Evolutionary conservation across 768 basidiomycete genomes (phyloP).

Genomic region (Leucosporidium scottii): DNA sequence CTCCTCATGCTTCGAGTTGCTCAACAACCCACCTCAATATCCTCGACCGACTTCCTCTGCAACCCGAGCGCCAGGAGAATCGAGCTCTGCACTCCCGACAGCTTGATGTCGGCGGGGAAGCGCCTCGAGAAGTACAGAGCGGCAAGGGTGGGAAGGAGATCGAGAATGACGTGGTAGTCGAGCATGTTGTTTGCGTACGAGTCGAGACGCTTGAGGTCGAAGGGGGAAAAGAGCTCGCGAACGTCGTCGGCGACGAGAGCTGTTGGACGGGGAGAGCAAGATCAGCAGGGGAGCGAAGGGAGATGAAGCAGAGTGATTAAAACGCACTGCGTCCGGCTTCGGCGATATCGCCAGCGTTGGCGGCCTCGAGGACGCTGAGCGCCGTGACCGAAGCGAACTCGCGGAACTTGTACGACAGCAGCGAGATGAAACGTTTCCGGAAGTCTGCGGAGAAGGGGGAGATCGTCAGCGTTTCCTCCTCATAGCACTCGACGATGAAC

Average conservation of each 20-base stretch:
- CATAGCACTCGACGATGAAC: background rate
- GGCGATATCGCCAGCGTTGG: slow-evolving; percentile 47
- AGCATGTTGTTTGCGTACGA: slow-evolving; percentile 94
- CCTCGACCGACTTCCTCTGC: slow-evolving; percentile 82
- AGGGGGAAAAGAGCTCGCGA: slow-evolving; percentile 66
- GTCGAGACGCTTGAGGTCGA: slow-evolving; percentile 90
- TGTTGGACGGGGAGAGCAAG: slow-evolving; percentile 46
- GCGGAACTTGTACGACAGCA: slow-evolving; percentile 89
- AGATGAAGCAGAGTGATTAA: background rate
- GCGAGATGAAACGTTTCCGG: slow-evolving; percentile 73
- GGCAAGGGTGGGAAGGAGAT: slow-evolving; percentile 74
- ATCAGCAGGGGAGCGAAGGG: slow-evolving; percentile 43
- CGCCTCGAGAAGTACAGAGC: slow-evolving; percentile 71
- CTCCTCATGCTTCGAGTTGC: background rate
- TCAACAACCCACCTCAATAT: slow-evolving; percentile 61
- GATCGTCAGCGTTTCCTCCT: background rate
- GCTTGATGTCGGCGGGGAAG: slow-evolving; percentile 54
- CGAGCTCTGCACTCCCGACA: slow-evolving; percentile 84
- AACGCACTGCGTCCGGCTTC: slow-evolving; percentile 19
- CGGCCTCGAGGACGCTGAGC: slow-evolving; percentile 80
- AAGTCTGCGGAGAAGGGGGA: slow-evolving; percentile 61
- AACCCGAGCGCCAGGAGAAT: slow-evolving; percentile 82
- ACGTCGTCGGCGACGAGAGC: slow-evolving; percentile 51
- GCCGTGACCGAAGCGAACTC: slow-evolving; percentile 85
- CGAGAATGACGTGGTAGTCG: slow-evolving; percentile 92